Evolutionary conservation across 1,284 basidiomycete species (phyloP), one percentile per base, ranked within the genome.

Genomic region (Tylopilus sp.): DNA sequence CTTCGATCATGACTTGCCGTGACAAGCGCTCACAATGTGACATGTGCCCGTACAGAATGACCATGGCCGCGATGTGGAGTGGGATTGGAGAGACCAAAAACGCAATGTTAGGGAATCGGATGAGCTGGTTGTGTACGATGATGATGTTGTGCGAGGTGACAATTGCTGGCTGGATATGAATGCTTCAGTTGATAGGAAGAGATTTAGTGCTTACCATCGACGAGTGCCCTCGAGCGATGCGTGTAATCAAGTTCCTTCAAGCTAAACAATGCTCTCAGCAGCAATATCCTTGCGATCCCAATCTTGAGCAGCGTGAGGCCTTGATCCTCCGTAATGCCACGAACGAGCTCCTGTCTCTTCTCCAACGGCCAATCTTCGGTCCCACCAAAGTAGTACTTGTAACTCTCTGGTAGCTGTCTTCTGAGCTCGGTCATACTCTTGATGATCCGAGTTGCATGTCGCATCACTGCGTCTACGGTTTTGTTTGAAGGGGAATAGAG

Each of bases 41-140:
- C 77, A 89, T 88, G 60, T 86, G 84, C 0, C 89, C 89, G 61
- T 84, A 91, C 10, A 91, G 73, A 49, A 91, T 89, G 50, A 91
- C 85, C 87, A 91, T 89, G 6, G 89, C 88, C 0, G 88, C 85
- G 49, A 90, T 89, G 64, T 91, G 88, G 30, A 91, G 73, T 25
- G 89, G 89, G 52, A 87, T 88, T 1, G 89, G 88, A 2, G 88
- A 89, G 16, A 87, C 86, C 63, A 91, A 91, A 71, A 91, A 91
- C 2, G 82, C 86, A 57, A 86, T 85, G 55, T 90, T 84, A 8
- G 88, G 87, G 73, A 83, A 90, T 26, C 77, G 77, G 55, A 90
- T 89, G 45, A 91, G 77, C 55, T 86, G 81, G 51, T 84, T 82
- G 68, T 91, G 89, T 18, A 91, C 75, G 44, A 88, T 77, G 58